A percentile compares a stretch with the other conserved stretches of the same genome.
Evolutionary conservation across 2,329 filamentous ascomycete species (phyloP).

Genomic region (Botrytis pseudocinerea): DNA sequence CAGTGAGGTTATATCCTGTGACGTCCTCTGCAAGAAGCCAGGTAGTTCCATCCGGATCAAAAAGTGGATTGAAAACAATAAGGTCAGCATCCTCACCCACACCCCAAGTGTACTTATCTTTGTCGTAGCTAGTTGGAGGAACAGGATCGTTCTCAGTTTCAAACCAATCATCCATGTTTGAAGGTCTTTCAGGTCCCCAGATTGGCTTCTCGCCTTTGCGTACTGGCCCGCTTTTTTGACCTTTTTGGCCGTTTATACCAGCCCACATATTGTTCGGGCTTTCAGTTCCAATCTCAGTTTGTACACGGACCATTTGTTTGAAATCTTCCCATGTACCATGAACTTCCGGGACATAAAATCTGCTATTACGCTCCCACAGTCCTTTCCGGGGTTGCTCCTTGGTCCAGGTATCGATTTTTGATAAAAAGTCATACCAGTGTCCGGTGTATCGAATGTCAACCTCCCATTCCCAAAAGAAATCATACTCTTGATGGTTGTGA

Average conservation of each 20-base stretch:
- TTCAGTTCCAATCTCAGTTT: constrained; percentile 68
- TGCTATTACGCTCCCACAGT: constrained; percentile 75
- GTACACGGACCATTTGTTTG: constrained; percentile 72
- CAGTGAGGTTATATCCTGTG: constrained; percentile 73
- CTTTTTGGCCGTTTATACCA: constrained; percentile 44
- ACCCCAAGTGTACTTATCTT: constrained; percentile 83
- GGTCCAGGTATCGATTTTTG: constrained; percentile 69
- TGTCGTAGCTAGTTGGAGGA: constrained; percentile 71
- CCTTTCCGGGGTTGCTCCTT: constrained; percentile 74
- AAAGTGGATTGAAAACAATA: constrained; percentile 89
- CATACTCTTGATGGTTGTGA: constrained; percentile 82
- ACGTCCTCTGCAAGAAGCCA: constrained; percentile 84
- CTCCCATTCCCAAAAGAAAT: constrained; percentile 94
- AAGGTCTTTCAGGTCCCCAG: constrained; percentile 80
- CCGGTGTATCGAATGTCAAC: constrained; percentile 91
- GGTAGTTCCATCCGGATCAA: constrained; percentile 81
- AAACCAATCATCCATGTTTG: constrained; percentile 68
- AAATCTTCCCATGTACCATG: constrained; percentile 82
- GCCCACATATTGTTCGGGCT: constrained; percentile 69
- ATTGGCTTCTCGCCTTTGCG: constrained; percentile 61
- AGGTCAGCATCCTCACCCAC: constrained; percentile 88
- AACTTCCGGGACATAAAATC: constrained; percentile 75
- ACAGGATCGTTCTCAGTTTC: constrained; percentile 70
- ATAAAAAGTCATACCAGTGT: constrained; percentile 76
- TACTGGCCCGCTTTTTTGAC: constrained; percentile 36